Evolutionary conservation across 1,284 basidiomycete species (phyloP).

Genomic region (Cerioporus squamosus): DNA sequence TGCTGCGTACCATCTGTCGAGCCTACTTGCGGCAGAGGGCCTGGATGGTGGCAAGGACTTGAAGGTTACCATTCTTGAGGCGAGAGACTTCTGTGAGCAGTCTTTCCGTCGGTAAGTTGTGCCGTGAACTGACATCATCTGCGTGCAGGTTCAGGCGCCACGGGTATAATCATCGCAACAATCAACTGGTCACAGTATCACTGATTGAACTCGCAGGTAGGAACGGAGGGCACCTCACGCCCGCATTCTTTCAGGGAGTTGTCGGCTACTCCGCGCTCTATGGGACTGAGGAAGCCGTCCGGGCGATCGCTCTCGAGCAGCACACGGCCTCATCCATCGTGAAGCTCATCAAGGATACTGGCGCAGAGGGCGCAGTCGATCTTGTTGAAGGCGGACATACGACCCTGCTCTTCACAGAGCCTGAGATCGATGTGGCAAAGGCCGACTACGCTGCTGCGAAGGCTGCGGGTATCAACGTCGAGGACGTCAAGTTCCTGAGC

Average conservation of each 20-base stretch:
- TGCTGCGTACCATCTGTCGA: slow-evolving; percentile 68
- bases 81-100: slow-evolving; percentile 75
- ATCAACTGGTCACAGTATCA: neutral
- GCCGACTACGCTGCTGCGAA: slow-evolving; percentile 59
- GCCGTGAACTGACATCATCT: neutral
- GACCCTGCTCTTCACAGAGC: slow-evolving; percentile 52
- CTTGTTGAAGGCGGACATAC: slow-evolving; percentile 64
- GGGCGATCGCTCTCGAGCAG: slow-evolving; percentile 59
- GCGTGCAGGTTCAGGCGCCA: slow-evolving; percentile 76
- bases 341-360: slow-evolving; percentile 49
- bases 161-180: slow-evolving; percentile 46
- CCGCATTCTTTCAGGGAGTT: slow-evolving; percentile 54
- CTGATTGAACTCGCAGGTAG: slow-evolving; percentile 49
- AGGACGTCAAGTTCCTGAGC: slow-evolving; percentile 50
- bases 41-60: slow-evolving; percentile 30
- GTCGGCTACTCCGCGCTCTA: slow-evolving; percentile 39
- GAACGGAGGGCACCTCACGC: slow-evolving; percentile 79
- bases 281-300: slow-evolving; percentile 58
- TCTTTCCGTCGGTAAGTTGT: neutral
- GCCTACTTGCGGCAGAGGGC: slow-evolving; percentile 35
- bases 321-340: slow-evolving; percentile 57
- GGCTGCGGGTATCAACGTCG: slow-evolving; percentile 54
- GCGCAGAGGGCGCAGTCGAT: slow-evolving; percentile 57
- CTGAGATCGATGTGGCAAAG: slow-evolving; percentile 42
- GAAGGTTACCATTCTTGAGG: slow-evolving; percentile 69